Evolutionary conservation across 2,329 filamentous ascomycete genomes (phyloP), one percentile per base, ranked within the genome.

Genomic region (Colletotrichum orbiculare): DNA sequence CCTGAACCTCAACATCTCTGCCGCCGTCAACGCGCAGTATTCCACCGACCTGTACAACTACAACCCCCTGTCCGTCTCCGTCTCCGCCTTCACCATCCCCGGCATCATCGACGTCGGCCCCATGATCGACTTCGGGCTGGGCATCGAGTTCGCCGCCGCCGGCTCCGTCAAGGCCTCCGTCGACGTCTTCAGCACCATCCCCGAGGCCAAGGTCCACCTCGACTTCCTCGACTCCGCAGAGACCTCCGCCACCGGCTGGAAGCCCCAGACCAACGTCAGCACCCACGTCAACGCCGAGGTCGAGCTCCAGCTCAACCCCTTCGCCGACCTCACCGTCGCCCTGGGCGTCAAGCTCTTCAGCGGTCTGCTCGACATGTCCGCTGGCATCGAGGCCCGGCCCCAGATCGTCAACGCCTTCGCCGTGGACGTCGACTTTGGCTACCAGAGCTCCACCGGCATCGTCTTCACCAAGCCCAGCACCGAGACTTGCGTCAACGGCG

Each of bases 41-140:
- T 70, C 68, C 54, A 73, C 74, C 7, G 73, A 71, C 11, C 71
- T 79, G 11, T 73, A 78, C 63, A 72, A 69, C 25, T 80, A 79
- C 69, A 66, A 75, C 33, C 76, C 78, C 2, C 71, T 71, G 7
- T 64, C 70, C 39, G 75, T 82, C 9, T 73, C 71, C 11, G 69
- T 82, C 60, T 71, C 75, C 56, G 73, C 35, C 13, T 69, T 82
- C 67, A 70, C 75, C 56, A 72, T 83, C 2, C 80, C 81, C 2
- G 77, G 78, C 48, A 75, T 82, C 54, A 66, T 82, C 42, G 71
- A 74, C 41, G 72, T 81, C 7, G 76, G 75, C 9, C 77, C 79
- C 2, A 73, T 72, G 48, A 68, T 81, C 25, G 72, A 69, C 10
- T 79, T 80, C 61, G 71, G 69, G 4, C 70, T 81, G 47, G 78